A percentile compares a stretch with the other conserved stretches of the same genome.
Evolutionary conservation across 192 early-diverging fungal genomes (phyloP).

Genomic region (Backusella mclennaniae): DNA sequence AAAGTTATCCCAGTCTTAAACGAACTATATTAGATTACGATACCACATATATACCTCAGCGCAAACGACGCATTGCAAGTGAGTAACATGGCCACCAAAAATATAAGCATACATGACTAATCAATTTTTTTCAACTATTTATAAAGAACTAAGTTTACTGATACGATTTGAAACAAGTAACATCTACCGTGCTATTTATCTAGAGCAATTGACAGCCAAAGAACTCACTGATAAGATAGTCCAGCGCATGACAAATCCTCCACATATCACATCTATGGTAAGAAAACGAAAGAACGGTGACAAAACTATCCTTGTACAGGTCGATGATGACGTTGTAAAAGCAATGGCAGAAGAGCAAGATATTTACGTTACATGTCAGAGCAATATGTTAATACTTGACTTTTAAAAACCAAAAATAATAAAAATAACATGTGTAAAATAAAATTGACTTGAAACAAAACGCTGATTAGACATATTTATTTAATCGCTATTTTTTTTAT

Average conservation of each 20-base stretch:
- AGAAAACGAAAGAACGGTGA: constrained; percentile 17
- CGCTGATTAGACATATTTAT: constrained; percentile 8
- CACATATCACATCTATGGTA: background rate
- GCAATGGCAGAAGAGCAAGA: constrained; percentile 65
- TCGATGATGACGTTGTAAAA: constrained; percentile 58
- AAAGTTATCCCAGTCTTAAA: background rate
- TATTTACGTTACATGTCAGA: constrained; percentile 50
- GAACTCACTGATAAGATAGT: constrained; percentile 53
- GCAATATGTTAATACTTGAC: background rate
- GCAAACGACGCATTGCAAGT: constrained; percentile 39
- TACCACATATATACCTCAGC: constrained; percentile 60
- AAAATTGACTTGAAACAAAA: constrained; percentile 1
- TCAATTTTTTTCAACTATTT: background rate
- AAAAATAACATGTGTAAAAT: background rate
- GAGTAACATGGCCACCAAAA: background rate
- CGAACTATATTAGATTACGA: constrained; percentile 48
- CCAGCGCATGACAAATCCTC: constrained; percentile 41
- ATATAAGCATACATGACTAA: background rate
- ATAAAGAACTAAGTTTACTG: constrained; percentile 51
- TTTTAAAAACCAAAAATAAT: background rate
- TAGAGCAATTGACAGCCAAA: constrained; percentile 51
- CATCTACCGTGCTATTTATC: constrained; percentile 62
- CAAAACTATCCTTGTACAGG: constrained; percentile 48
- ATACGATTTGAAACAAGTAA: constrained; percentile 52
- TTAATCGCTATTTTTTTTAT: constrained; percentile 7